phyloP scores from a whole-genome alignment of 371 early-diverging fungal genomes.

The Lichtheimia ramosa region DNA sequence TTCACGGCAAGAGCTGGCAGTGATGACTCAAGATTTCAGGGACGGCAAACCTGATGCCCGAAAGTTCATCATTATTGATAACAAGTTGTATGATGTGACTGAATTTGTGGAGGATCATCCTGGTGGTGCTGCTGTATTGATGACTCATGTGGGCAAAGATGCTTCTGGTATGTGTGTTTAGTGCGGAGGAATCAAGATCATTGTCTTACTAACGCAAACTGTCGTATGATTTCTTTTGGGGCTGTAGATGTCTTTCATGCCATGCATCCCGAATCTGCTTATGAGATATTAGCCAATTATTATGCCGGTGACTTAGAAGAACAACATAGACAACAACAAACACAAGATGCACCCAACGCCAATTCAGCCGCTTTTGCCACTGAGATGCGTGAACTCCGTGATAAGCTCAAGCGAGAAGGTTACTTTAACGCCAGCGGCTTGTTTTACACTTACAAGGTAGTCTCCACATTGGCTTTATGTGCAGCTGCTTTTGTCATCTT shows the following conservation, averaged over 20 bases:
- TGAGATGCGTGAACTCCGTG: conserved; percentile 70
- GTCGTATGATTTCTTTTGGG: not conserved
- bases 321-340: conserved; percentile 7
- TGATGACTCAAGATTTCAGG: conserved; percentile 32
- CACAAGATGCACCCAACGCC: conserved; percentile 2
- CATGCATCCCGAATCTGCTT: conserved; percentile 76
- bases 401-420: conserved; percentile 57
- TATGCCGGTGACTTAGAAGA: conserved; percentile 76
- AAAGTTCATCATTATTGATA: conserved; percentile 73
- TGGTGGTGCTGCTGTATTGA: conserved; percentile 72
- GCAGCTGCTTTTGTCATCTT: conserved; percentile 54
- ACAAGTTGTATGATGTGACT: conserved; percentile 85
- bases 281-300: conserved; percentile 74
- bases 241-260: conserved; percentile 79
- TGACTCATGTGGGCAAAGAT: conserved; percentile 82
- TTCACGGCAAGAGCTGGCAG: conserved; percentile 36
- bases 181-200: not conserved
- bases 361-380: conserved; percentile 42
- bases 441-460: conserved; percentile 68
- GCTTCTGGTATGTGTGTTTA: conserved; percentile 61
- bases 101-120: conserved; percentile 86
- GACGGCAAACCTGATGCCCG: conserved; percentile 54
- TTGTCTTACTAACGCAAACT: not conserved
- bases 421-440: conserved; percentile 69
- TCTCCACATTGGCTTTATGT: conserved; percentile 58